Evolutionary conservation across 1,139 yeast species (phyloP).

Genomic region (Taphrina deformans): DNA sequence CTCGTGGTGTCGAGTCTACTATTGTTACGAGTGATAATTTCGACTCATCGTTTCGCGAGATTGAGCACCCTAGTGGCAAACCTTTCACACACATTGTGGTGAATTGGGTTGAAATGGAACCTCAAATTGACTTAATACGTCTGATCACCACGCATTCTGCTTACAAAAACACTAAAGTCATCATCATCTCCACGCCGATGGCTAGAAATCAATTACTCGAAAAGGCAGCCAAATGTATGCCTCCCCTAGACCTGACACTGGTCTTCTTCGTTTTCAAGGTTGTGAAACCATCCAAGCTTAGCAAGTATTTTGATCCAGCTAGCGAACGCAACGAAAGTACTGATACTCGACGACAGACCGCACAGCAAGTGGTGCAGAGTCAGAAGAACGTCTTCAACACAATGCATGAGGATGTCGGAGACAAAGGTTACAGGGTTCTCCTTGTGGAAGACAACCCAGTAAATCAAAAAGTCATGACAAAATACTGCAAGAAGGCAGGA

Average conservation of each 20-base stretch:
- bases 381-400: conserved; percentile 32
- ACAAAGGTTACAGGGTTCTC: conserved; percentile 51
- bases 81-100: conserved; percentile 45
- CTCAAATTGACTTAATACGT: conserved; percentile 40
- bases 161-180: conserved; percentile 40
- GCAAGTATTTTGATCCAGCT: conserved; percentile 37
- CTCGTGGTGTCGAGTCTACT: conserved; percentile 34
- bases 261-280: conserved; percentile 37
- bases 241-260: background rate
- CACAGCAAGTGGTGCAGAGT: conserved; percentile 29
- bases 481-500: conserved; percentile 84
- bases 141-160: conserved; percentile 27
- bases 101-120: conserved; percentile 41
- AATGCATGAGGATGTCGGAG: conserved; percentile 22
- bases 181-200: conserved; percentile 44
- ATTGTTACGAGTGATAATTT: conserved; percentile 36
- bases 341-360: conserved; percentile 25
- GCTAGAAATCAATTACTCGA: conserved; percentile 42
- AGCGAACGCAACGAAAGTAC: conserved; percentile 27
- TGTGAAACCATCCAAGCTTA: conserved; percentile 39
- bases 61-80: background rate
- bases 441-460: conserved; percentile 95
- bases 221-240: conserved; percentile 23
- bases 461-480: conserved; percentile 82
- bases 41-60: conserved; percentile 34